Percentiles rank a stretch among this genome's conserved stretches.
These are phyloP conservation scores for Chaetomidium leptoderma DNA, from an alignment of 495 filamentous ascomycete genomes.

Conservation along the genomic window DNA sequence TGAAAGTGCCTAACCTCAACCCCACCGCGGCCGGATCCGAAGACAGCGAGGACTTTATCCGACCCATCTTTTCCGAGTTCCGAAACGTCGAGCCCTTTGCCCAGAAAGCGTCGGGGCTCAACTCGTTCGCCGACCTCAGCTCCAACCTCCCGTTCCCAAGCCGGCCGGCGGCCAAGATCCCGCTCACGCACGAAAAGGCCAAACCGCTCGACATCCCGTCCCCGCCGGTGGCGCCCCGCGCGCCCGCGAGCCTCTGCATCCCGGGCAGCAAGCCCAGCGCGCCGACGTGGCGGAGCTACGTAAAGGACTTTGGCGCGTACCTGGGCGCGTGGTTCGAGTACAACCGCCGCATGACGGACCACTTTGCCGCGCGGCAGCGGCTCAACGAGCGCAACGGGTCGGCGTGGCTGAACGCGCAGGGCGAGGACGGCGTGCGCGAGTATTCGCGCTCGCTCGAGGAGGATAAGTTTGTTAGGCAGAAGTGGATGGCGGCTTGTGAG, in stretches of 20 bases:
- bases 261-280: conserved; percentile 40
- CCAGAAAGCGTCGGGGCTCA: conserved; percentile 48
- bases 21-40: conserved; percentile 34
- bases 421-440: conserved; percentile 44
- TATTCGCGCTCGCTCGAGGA: conserved; percentile 61
- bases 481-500: conserved; percentile 63
- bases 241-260: conserved; percentile 36
- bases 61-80: conserved; percentile 61
- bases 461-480: conserved; percentile 56
- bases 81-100: conserved; percentile 63
- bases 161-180: conserved; percentile 47
- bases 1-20: conserved; percentile 22
- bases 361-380: conserved; percentile 62
- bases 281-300: conserved; percentile 56
- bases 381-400: conserved; percentile 38
- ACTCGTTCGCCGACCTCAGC: conserved; percentile 61
- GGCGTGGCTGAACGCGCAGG: conserved; percentile 54
- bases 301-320: conserved; percentile 60
- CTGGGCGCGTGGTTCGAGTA: conserved; percentile 65
- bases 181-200: conserved; percentile 32
- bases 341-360: conserved; percentile 58
- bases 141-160: conserved; percentile 71
- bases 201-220: conserved; percentile 53
- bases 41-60: conserved; percentile 42
- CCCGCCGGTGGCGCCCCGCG: conserved; percentile 55